Conservation (phyloP, 2,329 filamentous ascomycete species). For the Onygenales sp. region DNA sequence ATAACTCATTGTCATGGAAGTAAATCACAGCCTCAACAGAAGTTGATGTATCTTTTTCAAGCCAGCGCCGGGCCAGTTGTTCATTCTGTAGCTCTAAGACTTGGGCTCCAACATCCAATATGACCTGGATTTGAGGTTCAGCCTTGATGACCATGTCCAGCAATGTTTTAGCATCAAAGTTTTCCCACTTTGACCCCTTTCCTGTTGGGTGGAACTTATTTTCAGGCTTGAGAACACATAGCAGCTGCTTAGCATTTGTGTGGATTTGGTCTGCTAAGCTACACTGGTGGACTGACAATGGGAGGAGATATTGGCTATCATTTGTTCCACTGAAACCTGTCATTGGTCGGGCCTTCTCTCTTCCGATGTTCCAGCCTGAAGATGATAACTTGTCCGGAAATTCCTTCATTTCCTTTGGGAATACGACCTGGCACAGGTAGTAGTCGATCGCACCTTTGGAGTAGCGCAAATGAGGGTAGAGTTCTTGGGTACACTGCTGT, state of each 20-base stretch:
- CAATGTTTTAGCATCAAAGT: slow-evolving; percentile 31
- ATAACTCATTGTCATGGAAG: slow-evolving; percentile 27
- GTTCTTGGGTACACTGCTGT: neutral
- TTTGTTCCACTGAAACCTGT: slow-evolving; percentile 61
- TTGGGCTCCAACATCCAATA: slow-evolving; percentile 59
- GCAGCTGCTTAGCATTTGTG: slow-evolving; percentile 55
- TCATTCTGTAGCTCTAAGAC: slow-evolving; percentile 52
- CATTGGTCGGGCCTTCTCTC: slow-evolving; percentile 35
- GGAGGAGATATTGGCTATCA: slow-evolving; percentile 47
- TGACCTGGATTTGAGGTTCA: slow-evolving; percentile 39
- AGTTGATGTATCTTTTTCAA: slow-evolving; percentile 18
- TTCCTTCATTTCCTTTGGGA: slow-evolving; percentile 50
- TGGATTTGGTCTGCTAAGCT: slow-evolving; percentile 44
- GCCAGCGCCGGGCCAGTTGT: slow-evolving; percentile 43
- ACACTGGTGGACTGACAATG: slow-evolving; percentile 43
- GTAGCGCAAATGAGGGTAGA: slow-evolving; percentile 11
- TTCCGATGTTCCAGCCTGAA: slow-evolving; percentile 56
- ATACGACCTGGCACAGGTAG: slow-evolving; percentile 47
- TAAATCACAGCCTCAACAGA: slow-evolving; percentile 42
- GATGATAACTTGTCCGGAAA: slow-evolving; percentile 51
- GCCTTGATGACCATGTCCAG: slow-evolving; percentile 34
- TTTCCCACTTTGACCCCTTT: slow-evolving; percentile 6
- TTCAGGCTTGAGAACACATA: slow-evolving; percentile 43
- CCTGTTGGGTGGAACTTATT: slow-evolving; percentile 27
- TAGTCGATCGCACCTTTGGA: slow-evolving; percentile 42